These are phyloP conservation scores for Penicillium sp. DNA, from an alignment of 2,329 filamentous ascomycete genomes.

Conservation along the genomic window DNA sequence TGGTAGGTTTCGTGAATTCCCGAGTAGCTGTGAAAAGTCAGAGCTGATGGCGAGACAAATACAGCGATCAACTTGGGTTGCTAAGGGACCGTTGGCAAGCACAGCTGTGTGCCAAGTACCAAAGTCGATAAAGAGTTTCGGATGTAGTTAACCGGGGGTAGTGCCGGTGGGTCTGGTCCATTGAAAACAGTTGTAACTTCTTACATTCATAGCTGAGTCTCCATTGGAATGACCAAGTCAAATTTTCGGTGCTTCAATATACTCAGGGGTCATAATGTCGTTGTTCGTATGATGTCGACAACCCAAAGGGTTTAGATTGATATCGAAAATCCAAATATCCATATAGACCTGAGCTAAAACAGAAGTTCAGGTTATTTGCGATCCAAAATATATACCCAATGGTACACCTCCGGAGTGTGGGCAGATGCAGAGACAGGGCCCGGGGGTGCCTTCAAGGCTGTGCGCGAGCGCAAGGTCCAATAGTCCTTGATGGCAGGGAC, in stretches of 20 bases:
- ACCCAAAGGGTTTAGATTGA: no score
- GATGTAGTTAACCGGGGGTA: no score
- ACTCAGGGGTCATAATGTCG: no score
- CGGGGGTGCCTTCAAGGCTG: slow-evolving; percentile 31
- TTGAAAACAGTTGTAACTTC: no score
- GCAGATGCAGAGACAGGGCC: slow-evolving; percentile 29
- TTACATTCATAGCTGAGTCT: no score
- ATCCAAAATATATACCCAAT: slow-evolving; percentile 37
- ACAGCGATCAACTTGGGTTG: slow-evolving; percentile 22
- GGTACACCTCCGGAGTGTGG: slow-evolving; percentile 34
- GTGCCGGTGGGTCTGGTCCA: no score
- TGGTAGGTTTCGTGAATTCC: slow-evolving; percentile 28
- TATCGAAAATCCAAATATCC: no score
- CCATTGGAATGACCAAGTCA: not conserved
- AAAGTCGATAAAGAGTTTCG: no score
- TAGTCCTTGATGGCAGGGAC: slow-evolving; percentile 21
- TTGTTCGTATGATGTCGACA: no score
- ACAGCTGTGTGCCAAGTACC: not conserved
- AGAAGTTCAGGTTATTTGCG: slow-evolving; percentile 18
- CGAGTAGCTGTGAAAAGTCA: not conserved
- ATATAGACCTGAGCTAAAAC: not conserved
- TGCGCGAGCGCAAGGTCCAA: slow-evolving; percentile 32
- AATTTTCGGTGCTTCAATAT: no score
- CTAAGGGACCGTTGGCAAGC: slow-evolving; percentile 4
- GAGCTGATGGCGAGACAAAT: slow-evolving; percentile 2